phyloP scores from a whole-genome alignment of 495 filamentous ascomycete genomes.

The Amphirosellinia nigrospora region DNA sequence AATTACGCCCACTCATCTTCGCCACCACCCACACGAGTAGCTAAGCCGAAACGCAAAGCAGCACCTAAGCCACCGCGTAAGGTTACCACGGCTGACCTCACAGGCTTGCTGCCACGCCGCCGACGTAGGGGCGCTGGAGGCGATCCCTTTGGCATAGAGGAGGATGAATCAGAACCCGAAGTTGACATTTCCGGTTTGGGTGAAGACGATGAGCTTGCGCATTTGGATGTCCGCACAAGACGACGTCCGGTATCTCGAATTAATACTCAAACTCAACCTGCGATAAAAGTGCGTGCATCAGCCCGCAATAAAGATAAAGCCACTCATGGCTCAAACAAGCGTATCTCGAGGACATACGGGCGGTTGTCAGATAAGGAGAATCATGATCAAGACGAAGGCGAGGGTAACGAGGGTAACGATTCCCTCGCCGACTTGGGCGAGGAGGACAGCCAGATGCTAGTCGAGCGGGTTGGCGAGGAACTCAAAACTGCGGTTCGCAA shows the following conservation, averaged over 20 bases:
- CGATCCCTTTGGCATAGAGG: conserved; percentile 22
- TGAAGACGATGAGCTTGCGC: conserved; percentile 46
- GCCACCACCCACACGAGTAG: conserved; percentile 33
- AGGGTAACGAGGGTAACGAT: conserved; percentile 16
- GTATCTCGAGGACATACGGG: conserved; percentile 44
- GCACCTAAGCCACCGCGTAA: conserved; percentile 36
- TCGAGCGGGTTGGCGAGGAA: conserved; percentile 44
- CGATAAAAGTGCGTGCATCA: conserved; percentile 9
- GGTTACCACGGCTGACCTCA: conserved; percentile 51
- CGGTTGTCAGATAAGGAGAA: conserved; percentile 53
- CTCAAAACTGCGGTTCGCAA: conserved; percentile 53
- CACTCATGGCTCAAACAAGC: conserved; percentile 31
- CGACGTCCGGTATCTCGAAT: conserved; percentile 32
- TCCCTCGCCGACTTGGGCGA: conserved; percentile 5
- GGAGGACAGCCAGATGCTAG: conserved; percentile 39
- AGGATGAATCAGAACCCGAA: conserved; percentile 36
- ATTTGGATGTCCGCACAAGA: conserved; percentile 40
- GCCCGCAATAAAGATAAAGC: conserved; percentile 32
- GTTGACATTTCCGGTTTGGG: conserved; percentile 39
- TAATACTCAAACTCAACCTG: conserved; percentile 22
- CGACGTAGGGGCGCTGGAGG: conserved; percentile 38
- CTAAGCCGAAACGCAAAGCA: conserved; percentile 31
- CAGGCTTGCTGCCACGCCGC: conserved; percentile 47
- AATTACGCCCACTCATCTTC: conserved; percentile 45
- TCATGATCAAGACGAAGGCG: conserved; percentile 35